A percentile compares a stretch with the other conserved stretches of the same genome.
phyloP scores from a whole-genome alignment of 805 yeast species.

The Suhomyces sp. region DNA sequence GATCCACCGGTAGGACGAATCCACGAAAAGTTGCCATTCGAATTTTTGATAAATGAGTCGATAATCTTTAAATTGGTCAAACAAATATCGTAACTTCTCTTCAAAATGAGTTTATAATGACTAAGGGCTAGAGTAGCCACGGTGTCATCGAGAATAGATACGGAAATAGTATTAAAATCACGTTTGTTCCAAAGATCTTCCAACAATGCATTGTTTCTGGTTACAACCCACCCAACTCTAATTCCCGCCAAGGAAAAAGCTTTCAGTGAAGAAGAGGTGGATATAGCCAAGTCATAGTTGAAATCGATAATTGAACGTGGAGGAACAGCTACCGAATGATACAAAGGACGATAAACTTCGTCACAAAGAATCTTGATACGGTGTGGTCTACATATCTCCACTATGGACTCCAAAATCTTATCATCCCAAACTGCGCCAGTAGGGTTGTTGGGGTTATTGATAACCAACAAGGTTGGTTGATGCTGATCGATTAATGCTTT shows the following conservation, averaged over 20 bases:
- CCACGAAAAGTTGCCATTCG: constrained; percentile 35
- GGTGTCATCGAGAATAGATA: constrained; percentile 45
- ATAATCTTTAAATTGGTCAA: constrained; percentile 32
- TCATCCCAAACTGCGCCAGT: constrained; percentile 42
- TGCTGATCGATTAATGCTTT: constrained; percentile 25
- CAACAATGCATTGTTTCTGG: constrained; percentile 29
- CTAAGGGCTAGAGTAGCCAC: constrained; percentile 43
- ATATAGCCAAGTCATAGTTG: constrained; percentile 41
- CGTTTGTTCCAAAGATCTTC: constrained; percentile 37
- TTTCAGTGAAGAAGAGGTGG: constrained; percentile 53
- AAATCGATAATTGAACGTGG: constrained; percentile 43
- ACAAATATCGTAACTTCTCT: constrained; percentile 42
- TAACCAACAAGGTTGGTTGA: constrained; percentile 40
- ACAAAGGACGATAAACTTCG: constrained; percentile 55
- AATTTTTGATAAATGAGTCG: constrained; percentile 28
- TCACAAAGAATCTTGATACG: constrained; percentile 43
- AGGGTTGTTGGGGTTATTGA: constrained; percentile 46
- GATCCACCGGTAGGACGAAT: constrained; percentile 49
- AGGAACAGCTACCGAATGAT: constrained; percentile 30
- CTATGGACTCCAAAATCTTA: constrained; percentile 31
- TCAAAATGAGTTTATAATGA: constrained; percentile 31
- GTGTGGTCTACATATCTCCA: constrained; percentile 29
- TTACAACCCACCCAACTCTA: constrained; percentile 51
- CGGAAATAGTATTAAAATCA: constrained; percentile 51
- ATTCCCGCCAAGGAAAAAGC: constrained; percentile 54